Percentiles rank a stretch among this genome's conserved stretches.
phyloP scores from a whole-genome alignment of 2,329 filamentous ascomycete genomes.

The Cladosporium sp. region DNA sequence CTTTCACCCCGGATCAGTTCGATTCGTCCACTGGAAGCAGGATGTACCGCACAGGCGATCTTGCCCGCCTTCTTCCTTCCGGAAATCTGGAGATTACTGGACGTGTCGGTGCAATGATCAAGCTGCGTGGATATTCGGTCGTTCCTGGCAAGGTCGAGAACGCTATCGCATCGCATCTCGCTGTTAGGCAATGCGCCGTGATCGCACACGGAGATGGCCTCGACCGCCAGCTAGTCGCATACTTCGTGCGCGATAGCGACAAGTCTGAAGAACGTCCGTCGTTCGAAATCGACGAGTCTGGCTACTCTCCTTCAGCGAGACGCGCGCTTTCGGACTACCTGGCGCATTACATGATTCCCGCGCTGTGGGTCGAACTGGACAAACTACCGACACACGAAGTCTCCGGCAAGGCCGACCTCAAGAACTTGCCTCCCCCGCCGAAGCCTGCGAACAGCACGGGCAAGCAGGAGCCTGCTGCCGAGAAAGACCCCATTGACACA shows the following conservation, averaged over 20 bases:
- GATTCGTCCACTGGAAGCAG: conserved; percentile 48
- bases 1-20: conserved; percentile 63
- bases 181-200: conserved; percentile 66
- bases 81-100: conserved; percentile 70
- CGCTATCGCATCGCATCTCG: conserved; percentile 62
- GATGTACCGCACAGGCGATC: conserved; percentile 71
- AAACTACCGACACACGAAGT: conserved; percentile 69
- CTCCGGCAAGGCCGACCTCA: conserved; percentile 71
- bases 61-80: conserved; percentile 59
- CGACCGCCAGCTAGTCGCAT: conserved; percentile 69
- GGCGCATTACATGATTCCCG: conserved; percentile 78
- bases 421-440: conserved; percentile 61
- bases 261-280: conserved; percentile 51
- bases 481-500: conserved; percentile 58
- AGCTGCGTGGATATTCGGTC: conserved; percentile 70
- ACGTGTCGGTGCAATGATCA: conserved; percentile 73
- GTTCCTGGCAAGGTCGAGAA: conserved; percentile 72
- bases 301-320: conserved; percentile 64
- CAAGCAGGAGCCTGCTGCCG: conserved; percentile 34
- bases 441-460: conserved; percentile 35
- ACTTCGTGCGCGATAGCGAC: conserved; percentile 64
- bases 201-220: conserved; percentile 69
- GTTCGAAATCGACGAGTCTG: conserved; percentile 62
- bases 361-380: conserved; percentile 68
- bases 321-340: conserved; percentile 59